Conservation (phyloP, 805 yeast genomes). For the Lipomyces mesembrius region DNA sequence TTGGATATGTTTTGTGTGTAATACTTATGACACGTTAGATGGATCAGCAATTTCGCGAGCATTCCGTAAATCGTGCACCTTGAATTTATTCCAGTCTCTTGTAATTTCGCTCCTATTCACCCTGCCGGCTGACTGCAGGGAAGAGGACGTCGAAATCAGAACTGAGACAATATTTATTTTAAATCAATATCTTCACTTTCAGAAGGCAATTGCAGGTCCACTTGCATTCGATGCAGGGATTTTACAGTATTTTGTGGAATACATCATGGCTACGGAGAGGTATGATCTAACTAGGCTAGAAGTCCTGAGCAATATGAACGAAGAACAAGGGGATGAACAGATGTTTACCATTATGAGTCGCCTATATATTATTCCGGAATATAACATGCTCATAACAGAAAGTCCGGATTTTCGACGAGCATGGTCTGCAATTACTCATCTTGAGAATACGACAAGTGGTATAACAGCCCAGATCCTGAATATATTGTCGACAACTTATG, state of each 20-base stretch:
- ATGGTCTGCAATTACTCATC: slow-evolving; percentile 16
- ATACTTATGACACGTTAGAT: background rate
- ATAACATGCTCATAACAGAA: background rate
- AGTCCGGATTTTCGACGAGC: slow-evolving; percentile 12
- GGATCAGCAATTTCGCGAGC: background rate
- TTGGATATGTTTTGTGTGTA: background rate
- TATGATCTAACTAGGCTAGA: slow-evolving; percentile 9
- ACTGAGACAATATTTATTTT: slow-evolving; percentile 11
- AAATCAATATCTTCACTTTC: slow-evolving; percentile 15
- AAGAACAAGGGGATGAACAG: slow-evolving; percentile 17
- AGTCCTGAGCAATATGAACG: slow-evolving; percentile 10
- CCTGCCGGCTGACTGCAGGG: slow-evolving; percentile 1
- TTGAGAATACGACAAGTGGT: background rate
- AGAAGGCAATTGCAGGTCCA: background rate
- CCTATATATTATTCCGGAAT: background rate
- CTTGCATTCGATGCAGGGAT: slow-evolving; percentile 4
- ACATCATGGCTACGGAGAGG: slow-evolving; percentile 2
- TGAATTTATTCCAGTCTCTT: slow-evolving; percentile 9
- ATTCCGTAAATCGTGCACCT: slow-evolving; percentile 10
- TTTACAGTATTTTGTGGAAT: slow-evolving; percentile 18
- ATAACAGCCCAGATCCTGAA: slow-evolving; percentile 1
- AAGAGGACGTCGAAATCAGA: slow-evolving; percentile 18
- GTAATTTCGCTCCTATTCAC: slow-evolving; percentile 7
- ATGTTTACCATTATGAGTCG: slow-evolving; percentile 19
- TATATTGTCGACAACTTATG: background rate